Evolutionary conservation across 768 basidiomycete species (phyloP).

Genomic region (Antrodiella citrinella): DNA sequence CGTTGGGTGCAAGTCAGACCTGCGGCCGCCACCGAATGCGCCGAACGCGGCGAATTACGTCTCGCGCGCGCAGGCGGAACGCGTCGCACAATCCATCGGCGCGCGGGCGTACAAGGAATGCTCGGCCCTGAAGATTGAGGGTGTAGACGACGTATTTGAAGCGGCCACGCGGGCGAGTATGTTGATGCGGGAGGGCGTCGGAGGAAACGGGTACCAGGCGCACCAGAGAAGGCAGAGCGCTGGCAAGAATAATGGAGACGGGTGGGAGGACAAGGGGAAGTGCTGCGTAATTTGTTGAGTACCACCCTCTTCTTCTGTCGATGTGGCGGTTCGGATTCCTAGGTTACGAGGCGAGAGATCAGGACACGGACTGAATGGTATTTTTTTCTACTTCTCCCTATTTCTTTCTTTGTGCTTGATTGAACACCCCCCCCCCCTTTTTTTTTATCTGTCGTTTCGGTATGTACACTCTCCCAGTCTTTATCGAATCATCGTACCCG

Average conservation of each 20-base stretch:
- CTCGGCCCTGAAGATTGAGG: conserved; percentile 81
- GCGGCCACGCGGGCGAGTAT: conserved; percentile 94
- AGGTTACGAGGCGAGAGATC: no score
- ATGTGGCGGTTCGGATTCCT: no score
- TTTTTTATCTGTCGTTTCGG: no score
- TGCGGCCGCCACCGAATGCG: conserved; percentile 54
- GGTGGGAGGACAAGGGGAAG: conserved; percentile 36
- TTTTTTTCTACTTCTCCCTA: no score
- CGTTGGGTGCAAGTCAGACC: conserved; percentile 93
- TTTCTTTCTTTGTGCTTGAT: no score
- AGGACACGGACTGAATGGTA: no score
- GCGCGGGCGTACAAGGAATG: conserved; percentile 95
- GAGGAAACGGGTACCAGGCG: conserved; percentile 22
- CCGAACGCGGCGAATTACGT: conserved; percentile 51
- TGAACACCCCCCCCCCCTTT: no score
- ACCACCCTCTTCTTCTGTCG: no score
- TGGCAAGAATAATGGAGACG: conserved; percentile 24
- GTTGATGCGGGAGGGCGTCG: conserved; percentile 82
- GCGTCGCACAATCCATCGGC: conserved; percentile 75
- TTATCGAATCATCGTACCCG: no score
- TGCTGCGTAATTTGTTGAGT: conserved; percentile 67
- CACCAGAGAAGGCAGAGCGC: conserved; percentile 52
- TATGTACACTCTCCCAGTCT: no score
- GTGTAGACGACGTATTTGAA: conserved; percentile 97
- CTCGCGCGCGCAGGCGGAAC: conserved; percentile 73